Base-by-base conservation (phyloP, 2,329 filamentous ascomycete species). In the Leptodontidium sp. region DNA sequence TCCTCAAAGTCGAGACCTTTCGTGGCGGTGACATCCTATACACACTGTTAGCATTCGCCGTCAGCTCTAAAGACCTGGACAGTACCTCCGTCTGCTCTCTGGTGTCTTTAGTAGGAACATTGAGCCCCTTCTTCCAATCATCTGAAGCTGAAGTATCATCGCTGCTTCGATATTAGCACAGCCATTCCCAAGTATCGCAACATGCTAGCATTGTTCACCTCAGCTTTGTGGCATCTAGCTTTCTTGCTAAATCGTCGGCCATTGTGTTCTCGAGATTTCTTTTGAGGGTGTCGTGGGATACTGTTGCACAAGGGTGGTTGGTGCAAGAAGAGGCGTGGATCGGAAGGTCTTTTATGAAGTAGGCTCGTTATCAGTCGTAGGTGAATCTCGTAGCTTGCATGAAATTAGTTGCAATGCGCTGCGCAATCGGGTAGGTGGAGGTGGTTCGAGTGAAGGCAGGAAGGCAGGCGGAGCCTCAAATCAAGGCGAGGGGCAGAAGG, bases 1-100 rank as follows among this genome's bases (percentile, higher is more conserved):
- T 98, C 93, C 82, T 99, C 97, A 78, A 98, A 99, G 76, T 99
- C 96, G 71, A 99, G 86, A 70, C 96, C 96, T 84, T 98, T 98
- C 40, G 95, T 99, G 77, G 94, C 94, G 68, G 95, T 98, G 71
- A 99, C 97, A 92, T 99, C 96, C 92, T 97, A 76, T 61, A 71
- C 55, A 43, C 45, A 29, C 67, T 67, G 71, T 74, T 70, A 72
- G 71, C 52, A 15, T 32, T 38, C 47, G 40, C 15, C 38, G 26
- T 11, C 15, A 17, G 61, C 32, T 35, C 2, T 21, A 4, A 21
- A 55, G 53, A 8, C n/a, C n/a, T 53, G 29, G 1, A 4, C 53
- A 59, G 21, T 80, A 93, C 91, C 85, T 95, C 93, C 73, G 93
- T 96, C 82, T 96, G 93, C 75, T 91, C 89, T 82, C 93, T 88